These are phyloP conservation scores for Pilaira anomala DNA, from an alignment of 192 early-diverging fungal species.

Conservation along the genomic window DNA sequence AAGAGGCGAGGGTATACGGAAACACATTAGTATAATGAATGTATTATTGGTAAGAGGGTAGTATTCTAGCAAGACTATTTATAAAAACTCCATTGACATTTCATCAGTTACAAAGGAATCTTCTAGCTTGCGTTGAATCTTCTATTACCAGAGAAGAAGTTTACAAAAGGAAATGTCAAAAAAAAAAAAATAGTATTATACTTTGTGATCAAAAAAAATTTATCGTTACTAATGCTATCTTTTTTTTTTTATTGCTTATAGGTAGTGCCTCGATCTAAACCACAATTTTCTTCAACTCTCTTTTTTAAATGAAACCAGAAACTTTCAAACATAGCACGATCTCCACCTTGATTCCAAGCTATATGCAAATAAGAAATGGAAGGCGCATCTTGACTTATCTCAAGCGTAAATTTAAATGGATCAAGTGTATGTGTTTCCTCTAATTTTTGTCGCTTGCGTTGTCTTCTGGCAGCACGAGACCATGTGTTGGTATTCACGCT, in stretches of 20 bases:
- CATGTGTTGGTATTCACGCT: constrained; percentile 23
- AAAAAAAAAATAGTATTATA: no score
- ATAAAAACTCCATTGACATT: no score
- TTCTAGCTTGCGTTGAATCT: no score
- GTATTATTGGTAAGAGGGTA: no score
- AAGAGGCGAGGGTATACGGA: no score
- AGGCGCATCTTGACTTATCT: not conserved
- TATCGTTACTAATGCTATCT: no score
- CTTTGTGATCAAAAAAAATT: no score
- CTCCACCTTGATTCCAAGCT: constrained; percentile 44
- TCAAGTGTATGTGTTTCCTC: not conserved
- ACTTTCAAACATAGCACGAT: constrained; percentile 45
- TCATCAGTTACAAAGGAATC: no score
- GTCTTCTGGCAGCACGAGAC: constrained; percentile 33
- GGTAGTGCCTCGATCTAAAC: constrained; percentile 9
- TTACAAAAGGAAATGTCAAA: no score
- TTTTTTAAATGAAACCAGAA: constrained; percentile 44
- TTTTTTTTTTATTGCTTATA: not conserved
- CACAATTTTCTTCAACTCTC: constrained; percentile 23
- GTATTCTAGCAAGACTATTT: no score
- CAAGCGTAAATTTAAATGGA: constrained; percentile 1
- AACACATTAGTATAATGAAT: no score
- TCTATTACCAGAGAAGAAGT: no score
- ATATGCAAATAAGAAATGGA: not conserved
- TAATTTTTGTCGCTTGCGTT: constrained; percentile 9